phyloP scores from a whole-genome alignment of 208 protist species.

The Zelonia costaricensis region DNA sequence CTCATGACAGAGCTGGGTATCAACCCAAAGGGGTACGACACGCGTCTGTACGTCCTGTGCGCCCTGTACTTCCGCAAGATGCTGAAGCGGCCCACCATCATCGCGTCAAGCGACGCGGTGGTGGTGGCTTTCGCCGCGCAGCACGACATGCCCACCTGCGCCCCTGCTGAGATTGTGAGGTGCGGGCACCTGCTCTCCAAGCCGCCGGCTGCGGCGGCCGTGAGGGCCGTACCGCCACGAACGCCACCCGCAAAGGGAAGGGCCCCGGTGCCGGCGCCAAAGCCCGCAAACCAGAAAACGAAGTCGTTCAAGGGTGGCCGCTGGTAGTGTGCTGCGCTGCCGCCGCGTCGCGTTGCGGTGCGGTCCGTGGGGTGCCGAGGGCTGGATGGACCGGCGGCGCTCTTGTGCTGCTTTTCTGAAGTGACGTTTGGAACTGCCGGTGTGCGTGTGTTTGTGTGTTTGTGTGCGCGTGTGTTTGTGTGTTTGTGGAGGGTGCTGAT shows the following conservation, averaged over 20 bases:
- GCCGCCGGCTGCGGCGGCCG: not conserved
- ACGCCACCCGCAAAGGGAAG: not conserved
- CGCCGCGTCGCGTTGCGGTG: too few relatives aligned
- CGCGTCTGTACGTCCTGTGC: slow-evolving; percentile 24
- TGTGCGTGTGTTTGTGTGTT: not conserved
- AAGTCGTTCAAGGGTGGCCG: too few relatives aligned
- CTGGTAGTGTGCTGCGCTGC: too few relatives aligned
- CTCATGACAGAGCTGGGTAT: slow-evolving; percentile 19
- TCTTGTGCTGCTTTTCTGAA: not conserved
- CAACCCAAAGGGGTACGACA: slow-evolving; percentile 9
- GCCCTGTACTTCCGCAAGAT: slow-evolving; percentile 27
- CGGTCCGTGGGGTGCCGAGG: too few relatives aligned
- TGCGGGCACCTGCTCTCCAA: slow-evolving; percentile 2
- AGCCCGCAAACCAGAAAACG: too few relatives aligned
- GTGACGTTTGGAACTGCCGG: not conserved
- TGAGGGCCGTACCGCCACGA: not conserved
- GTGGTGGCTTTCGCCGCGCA: slow-evolving; percentile 1
- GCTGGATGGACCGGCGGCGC: not conserved
- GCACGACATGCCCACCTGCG: slow-evolving; percentile 7
- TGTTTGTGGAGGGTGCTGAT: not conserved
- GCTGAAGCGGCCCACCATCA: not conserved
- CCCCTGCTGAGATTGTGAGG: slow-evolving; percentile 2
- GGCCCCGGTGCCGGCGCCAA: too few relatives aligned
- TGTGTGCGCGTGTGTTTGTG: slow-evolving; percentile 1
- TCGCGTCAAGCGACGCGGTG: slow-evolving; percentile 1